These are phyloP conservation scores for Apostasia shenzhenica DNA, from an alignment of 106 monocot species.

Conservation along the genomic window DNA sequence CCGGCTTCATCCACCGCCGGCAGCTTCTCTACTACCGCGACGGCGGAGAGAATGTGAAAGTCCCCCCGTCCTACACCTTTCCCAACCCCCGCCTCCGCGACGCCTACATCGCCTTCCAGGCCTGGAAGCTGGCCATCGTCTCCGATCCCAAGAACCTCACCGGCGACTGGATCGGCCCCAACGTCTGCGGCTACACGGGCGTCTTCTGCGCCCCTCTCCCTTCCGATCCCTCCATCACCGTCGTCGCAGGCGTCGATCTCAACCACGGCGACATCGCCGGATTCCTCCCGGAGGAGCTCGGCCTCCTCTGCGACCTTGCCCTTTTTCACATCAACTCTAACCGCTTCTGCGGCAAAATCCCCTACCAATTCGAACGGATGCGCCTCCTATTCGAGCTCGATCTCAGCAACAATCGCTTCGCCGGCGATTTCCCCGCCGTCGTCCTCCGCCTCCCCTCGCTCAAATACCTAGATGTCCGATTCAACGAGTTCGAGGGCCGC, in stretches of 20 bases:
- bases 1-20: slow-evolving; percentile 22
- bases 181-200: slow-evolving; percentile 59
- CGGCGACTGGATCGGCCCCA: slow-evolving; percentile 48
- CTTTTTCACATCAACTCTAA: slow-evolving; percentile 84
- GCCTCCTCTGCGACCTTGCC: slow-evolving; percentile 57
- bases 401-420: slow-evolving; percentile 81
- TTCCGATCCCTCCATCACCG: slow-evolving; percentile 20
- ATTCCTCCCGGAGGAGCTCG: slow-evolving; percentile 65
- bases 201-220: slow-evolving; percentile 60
- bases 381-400: slow-evolving; percentile 69
- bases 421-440: slow-evolving; percentile 62
- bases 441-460: slow-evolving; percentile 50
- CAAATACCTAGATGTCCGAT: slow-evolving; percentile 58
- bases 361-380: slow-evolving; percentile 26
- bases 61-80: slow-evolving; percentile 35
- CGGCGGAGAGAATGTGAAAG: slow-evolving; percentile 28
- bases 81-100: slow-evolving; percentile 37
- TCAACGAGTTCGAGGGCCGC: slow-evolving; percentile 78
- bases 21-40: slow-evolving; percentile 54
- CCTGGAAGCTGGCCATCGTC: slow-evolving; percentile 71
- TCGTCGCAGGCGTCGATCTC: slow-evolving; percentile 75
- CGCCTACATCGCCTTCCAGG: slow-evolving; percentile 83
- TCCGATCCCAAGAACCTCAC: slow-evolving; percentile 70
- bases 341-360: slow-evolving; percentile 75
- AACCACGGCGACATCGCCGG: slow-evolving; percentile 86